phyloP scores from a whole-genome alignment of 108 stramenopile genomes.

The Pseudonitzschia delicatissima region DNA sequence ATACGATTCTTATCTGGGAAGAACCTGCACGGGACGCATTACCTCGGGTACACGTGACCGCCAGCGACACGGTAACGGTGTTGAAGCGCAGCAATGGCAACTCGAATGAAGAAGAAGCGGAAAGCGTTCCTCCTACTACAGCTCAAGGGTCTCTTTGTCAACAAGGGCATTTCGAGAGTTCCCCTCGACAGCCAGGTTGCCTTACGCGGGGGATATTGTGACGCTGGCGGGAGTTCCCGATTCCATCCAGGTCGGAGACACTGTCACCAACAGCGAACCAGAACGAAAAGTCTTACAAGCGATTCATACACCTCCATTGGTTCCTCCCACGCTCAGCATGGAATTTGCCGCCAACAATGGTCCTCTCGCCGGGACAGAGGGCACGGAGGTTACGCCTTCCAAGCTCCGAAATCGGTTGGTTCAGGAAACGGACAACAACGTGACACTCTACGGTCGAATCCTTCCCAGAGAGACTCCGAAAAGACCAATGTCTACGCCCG shows the following conservation, averaged over 20 bases:
- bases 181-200: slow-evolving; percentile 77
- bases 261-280: slow-evolving; percentile 63
- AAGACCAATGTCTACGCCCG: slow-evolving; percentile 71
- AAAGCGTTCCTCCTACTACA: slow-evolving; percentile 10
- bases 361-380: slow-evolving; percentile 93
- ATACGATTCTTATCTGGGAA: slow-evolving; percentile 80
- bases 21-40: slow-evolving; percentile 81
- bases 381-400: slow-evolving; percentile 82
- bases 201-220: slow-evolving; percentile 93
- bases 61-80: slow-evolving; percentile 51
- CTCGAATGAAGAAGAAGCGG: background rate
- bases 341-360: slow-evolving; percentile 96
- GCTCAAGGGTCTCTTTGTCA: slow-evolving; percentile 76
- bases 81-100: slow-evolving; percentile 30
- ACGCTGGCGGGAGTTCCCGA: slow-evolving; percentile 91
- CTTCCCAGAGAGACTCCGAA: slow-evolving; percentile 56
- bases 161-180: slow-evolving; percentile 65
- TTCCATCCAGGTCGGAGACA: slow-evolving; percentile 83
- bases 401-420: slow-evolving; percentile 85
- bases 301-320: slow-evolving; percentile 83
- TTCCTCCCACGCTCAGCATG: slow-evolving; percentile 94
- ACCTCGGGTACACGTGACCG: slow-evolving; percentile 53
- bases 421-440: slow-evolving; percentile 93
- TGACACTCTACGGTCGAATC: slow-evolving; percentile 69
- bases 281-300: slow-evolving; percentile 44